Evolutionary conservation across 345 rosid species (phyloP).

Genomic region (Isatis tinctoria): DNA sequence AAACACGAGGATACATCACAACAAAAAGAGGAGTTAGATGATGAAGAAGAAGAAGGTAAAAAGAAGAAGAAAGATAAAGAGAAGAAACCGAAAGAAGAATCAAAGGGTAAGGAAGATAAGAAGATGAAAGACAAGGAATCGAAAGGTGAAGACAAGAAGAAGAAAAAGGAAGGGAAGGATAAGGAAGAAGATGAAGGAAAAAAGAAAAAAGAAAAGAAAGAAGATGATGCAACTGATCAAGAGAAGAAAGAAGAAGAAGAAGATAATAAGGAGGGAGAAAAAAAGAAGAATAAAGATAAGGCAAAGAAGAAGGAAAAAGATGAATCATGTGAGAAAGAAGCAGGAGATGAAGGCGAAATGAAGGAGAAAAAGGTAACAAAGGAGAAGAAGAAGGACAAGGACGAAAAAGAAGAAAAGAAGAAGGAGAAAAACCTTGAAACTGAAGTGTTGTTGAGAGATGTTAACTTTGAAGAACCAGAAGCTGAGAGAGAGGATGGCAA

Average conservation of each 20-base stretch:
- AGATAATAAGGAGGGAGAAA: not conserved
- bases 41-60: not conserved
- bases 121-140: not conserved
- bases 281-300: conserved; percentile 1
- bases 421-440: conserved; percentile 9
- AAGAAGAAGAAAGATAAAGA: conserved; percentile 7
- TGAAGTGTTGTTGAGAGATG: conserved; percentile 6
- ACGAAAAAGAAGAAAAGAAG: not conserved
- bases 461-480: conserved; percentile 8
- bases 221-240: not conserved
- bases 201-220: not conserved
- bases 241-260: not conserved
- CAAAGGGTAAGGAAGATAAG: not conserved
- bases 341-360: conserved; percentile 6
- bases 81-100: conserved; percentile 18
- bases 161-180: not conserved
- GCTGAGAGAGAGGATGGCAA: not conserved
- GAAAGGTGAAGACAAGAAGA: not conserved
- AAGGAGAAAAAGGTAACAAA: not conserved
- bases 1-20: not conserved
- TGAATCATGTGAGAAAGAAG: not conserved
- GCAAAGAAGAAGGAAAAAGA: not conserved
- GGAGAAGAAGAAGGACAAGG: not conserved
- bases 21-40: not conserved
- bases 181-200: conserved; percentile 1